Evolutionary conservation across 306 rosid species (phyloP), one percentile per base, ranked within the genome.

Genomic region (Canavalia gladiata): DNA sequence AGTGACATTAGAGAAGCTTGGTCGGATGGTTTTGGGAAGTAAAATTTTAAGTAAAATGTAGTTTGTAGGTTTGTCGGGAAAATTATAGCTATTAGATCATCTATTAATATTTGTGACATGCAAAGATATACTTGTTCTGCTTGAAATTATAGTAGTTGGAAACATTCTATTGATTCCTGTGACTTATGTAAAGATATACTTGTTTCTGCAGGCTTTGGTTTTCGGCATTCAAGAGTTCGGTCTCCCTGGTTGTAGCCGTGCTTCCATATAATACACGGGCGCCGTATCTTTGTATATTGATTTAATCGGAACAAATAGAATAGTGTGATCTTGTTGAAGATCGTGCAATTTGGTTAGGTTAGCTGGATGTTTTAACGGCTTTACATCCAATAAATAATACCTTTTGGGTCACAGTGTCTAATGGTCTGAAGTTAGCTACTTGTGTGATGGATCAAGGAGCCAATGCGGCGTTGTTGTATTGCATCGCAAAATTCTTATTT

Each of bases 231-330:
- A 70, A 76, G 79, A 74, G 74, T 84, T 51, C 68, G 43, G 34
- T 59, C 72, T 52, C 58, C 56, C 76, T 77, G 73, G 74, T 54
- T 41, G 59, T 31, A 78, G 39, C 79, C 66, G 86, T 81, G 86
- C 76, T 78, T 80, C 72, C 76, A 78, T 55, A 83, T 74, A 69
- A 45, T 18, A 37, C 81, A 86, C 83, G 73, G 84, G 79, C 75
- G 83, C 91, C 77, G 84, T 75, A 51, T 74, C 71, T 72, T 81
- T 86, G 86, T 86, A 91, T 80, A 87, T 86, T 88, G 92, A 86
- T 92, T 90, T 83, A 75, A 66, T 78, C 59, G 52, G 79, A 78
- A 78, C 84, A 81, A 84, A 86, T 86, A 90, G 89, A 82, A 83
- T 88, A 87, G 88, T 67, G 42, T 78, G 90, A 81, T 87, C 83